Evolutionary conservation across 139 green algal species (phyloP), one percentile per base, ranked within the genome.

Genomic region (Monoraphidium neglectum): DNA sequence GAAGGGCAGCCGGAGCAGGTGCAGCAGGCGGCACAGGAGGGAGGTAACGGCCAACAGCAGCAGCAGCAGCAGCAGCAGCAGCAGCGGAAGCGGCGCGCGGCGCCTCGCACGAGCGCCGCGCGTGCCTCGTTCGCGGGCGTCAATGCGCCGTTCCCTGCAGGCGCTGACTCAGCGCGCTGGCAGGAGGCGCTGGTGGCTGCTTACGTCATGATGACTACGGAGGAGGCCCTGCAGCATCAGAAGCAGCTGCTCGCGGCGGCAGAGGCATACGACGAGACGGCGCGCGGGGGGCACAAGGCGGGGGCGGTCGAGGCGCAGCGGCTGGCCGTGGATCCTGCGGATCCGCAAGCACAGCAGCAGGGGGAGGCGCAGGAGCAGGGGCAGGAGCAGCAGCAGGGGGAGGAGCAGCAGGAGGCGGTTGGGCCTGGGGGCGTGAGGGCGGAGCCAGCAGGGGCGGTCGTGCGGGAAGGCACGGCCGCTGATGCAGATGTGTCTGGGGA

Each of bases 121-220:
- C 12, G 12, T 16, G 54, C 40, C 18, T 16, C 40, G 32, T 70
- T 77, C 24, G 40, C 72, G 16, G 72, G 72, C 23, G 59, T 77
- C 60, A 77, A 77, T 38, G 59, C 40, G 10, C 35, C 72, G 6
- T 4, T 70, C n/a, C 72, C 72, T 2, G 60, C 56, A 12, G 60
- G n/a, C 26, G 60, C 72, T 18, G 72, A 70, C 33, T 28, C 43
- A 21, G 40, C 33, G 28, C 57, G 23, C 1, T 77, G 72, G 72
- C 18, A 28, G 38, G 59, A 43, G 3, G 72, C 57, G 38, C 40
- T 77, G 30, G 40, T 62, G 8, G 68, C 61, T 38, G 59, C 40
- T 23, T 28, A n/a, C 15, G 26, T 47, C 28, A 2, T 68, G 5
- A 32, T 36, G 4, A 26, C 53, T n/a, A 67, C 64, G 53, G 26